Conservation (phyloP, 164 flowering plant species). For the Sedum album region DNA sequence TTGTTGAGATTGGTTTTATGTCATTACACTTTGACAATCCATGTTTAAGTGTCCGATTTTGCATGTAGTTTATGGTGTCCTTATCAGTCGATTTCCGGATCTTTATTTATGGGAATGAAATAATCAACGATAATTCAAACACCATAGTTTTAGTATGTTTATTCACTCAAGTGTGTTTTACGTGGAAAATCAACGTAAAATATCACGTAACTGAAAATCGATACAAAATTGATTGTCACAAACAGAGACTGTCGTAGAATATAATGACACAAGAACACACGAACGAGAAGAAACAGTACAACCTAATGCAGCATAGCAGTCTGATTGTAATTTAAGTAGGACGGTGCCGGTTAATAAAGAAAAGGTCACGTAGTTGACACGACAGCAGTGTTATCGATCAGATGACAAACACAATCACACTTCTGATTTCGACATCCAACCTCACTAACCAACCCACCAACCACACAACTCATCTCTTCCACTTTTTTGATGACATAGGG, state of each 20-base stretch:
- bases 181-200: not conserved
- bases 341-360: slow-evolving; percentile 26
- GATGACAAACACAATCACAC: not conserved
- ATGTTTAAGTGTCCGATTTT: not conserved
- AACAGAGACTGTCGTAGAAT: not conserved
- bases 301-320: not conserved
- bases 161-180: no score
- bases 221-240: not conserved
- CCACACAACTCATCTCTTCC: not conserved
- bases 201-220: not conserved
- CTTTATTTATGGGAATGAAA: not conserved
- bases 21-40: not conserved
- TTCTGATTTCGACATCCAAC: not conserved
- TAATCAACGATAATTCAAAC: not conserved
- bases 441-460: slow-evolving; percentile 5
- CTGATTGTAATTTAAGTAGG: slow-evolving; percentile 9
- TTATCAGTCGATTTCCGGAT: not conserved
- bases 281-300: not conserved
- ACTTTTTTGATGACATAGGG: no score
- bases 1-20: not conserved
- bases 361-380: slow-evolving; percentile 29
- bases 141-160: no score
- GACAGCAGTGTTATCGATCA: not conserved
- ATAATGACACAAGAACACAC: not conserved
- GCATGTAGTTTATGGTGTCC: not conserved